Evolutionary conservation across 1,284 basidiomycete genomes (phyloP), one percentile per base, ranked within the genome.

Genomic region (Grifola frondosa): DNA sequence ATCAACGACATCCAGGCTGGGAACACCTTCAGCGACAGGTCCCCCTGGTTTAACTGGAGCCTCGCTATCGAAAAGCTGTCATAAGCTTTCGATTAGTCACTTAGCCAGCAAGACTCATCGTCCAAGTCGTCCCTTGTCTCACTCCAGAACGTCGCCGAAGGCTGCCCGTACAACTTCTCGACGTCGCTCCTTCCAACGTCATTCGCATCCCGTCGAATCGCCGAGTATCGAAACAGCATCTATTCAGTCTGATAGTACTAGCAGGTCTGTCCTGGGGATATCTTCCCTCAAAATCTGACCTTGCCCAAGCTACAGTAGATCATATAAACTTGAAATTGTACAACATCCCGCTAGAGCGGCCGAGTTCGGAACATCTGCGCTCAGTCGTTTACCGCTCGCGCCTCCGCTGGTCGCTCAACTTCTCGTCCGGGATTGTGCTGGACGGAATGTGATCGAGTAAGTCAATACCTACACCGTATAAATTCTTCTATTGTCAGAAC

Each of bases 401-500:
- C 91, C 91, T 31, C 85, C 91, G 9, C 73, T 89, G 29, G 79
- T 94, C 48, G 84, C 86, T 19, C 84, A 84, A 55, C 74, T 94
- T 40, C 81, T 80, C 37, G 79, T 91, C 50, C 75, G 79, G 59
- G 87, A 91, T 68, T 67, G 78, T 49, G 74, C 81, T 59, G 81
- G 80, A 21, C 80, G 80, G 57, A 69, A 69, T 35, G 71, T 85
- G 45, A 71, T 80, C 49, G 84, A 84, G 87, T 89, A 73, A 67
- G 84, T 77, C 16, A 31, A n/a, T n/a, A 17, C 23, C 33, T 41
- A 46, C 28, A 21, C n/a, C 19, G 19, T 21, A 37, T 26, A 11
- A 42, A 34, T 44, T 32, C 39, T 48, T 38, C 50, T 68, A 49
- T 43, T 36, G 50, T 50, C 47, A 59, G 37, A 49, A 48, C 61